Percentiles rank a stretch among this genome's conserved stretches.
Conservation (phyloP, 1,284 basidiomycete species). For the Trichosporon asahii region DNA sequence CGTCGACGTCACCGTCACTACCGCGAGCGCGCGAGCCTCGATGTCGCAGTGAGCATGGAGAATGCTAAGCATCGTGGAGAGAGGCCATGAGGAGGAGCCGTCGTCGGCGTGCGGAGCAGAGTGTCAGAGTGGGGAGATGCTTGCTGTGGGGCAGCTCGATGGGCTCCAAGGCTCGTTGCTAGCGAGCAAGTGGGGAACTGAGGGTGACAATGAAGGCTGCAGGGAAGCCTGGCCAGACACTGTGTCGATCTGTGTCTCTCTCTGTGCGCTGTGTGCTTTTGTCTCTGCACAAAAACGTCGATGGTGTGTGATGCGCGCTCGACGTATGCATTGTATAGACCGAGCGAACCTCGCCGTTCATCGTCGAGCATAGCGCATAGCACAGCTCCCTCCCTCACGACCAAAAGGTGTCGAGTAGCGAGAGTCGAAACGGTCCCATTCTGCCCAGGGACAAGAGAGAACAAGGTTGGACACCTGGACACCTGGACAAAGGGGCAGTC, state of each 20-base stretch:
- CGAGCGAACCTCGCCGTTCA: not conserved
- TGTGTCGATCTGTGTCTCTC: not conserved
- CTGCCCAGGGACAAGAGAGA: not conserved
- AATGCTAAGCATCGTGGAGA: not conserved
- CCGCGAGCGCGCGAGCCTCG: too few species aligned
- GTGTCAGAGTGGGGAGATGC: too few species aligned
- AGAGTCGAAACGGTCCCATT: not conserved
- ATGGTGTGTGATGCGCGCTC: not conserved
- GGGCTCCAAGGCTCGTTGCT: not conserved
- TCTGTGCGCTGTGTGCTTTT: not conserved
- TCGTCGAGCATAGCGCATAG: not conserved
- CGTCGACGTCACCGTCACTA: not conserved
- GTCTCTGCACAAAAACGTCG: not conserved
- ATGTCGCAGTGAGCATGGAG: too few species aligned
- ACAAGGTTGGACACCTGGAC: not conserved
- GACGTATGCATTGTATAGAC: not conserved
- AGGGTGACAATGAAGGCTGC: not conserved
- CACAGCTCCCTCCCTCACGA: not conserved
- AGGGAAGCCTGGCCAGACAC: not conserved
- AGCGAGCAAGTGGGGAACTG: not conserved
- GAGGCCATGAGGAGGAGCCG: not conserved
- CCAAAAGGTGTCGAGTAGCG: not conserved
- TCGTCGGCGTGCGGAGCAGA: not conserved
- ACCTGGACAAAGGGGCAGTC: not conserved
- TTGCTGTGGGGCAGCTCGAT: too few species aligned